These are phyloP conservation scores for Penicillium tannophilum DNA, from an alignment of 495 filamentous ascomycete genomes.

Conservation along the genomic window DNA sequence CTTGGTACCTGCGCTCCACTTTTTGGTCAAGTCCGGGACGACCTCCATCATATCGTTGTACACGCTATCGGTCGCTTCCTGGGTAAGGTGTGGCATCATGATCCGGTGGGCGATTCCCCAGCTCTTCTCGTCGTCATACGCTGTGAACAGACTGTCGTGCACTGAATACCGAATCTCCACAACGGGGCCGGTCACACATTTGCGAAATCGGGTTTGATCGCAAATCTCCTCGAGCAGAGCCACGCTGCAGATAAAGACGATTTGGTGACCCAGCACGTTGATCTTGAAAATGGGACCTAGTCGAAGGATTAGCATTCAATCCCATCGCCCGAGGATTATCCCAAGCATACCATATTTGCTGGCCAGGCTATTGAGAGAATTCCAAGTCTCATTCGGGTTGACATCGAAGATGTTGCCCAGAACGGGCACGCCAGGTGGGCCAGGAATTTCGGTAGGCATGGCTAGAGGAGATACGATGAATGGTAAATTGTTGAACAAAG, in stretches of 20 bases:
- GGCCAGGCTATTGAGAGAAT: constrained; percentile 62
- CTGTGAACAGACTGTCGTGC: constrained; percentile 74
- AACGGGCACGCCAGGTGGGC: constrained; percentile 53
- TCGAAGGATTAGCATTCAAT: constrained; percentile 3
- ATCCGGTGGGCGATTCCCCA: constrained; percentile 80
- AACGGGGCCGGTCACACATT: constrained; percentile 59
- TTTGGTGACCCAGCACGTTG: constrained; percentile 51
- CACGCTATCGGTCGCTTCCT: constrained; percentile 32
- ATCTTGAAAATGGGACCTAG: constrained; percentile 72
- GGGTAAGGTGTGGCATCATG: constrained; percentile 44
- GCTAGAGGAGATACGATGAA: neutral
- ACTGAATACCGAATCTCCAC: constrained; percentile 63
- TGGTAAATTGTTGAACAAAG: neutral
- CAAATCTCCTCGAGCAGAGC: constrained; percentile 69
- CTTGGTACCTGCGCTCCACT: constrained; percentile 59
- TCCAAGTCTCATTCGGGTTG: constrained; percentile 61
- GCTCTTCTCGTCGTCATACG: constrained; percentile 58
- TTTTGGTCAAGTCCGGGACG: constrained; percentile 64
- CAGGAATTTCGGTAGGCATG: constrained; percentile 27
- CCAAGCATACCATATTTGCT: constrained; percentile 58
- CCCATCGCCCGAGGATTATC: no score
- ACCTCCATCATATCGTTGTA: constrained; percentile 67
- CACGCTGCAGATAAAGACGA: constrained; percentile 55
- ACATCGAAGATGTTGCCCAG: constrained; percentile 70
- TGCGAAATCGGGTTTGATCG: constrained; percentile 71